These are phyloP conservation scores for Filosporella fistucella DNA, from an alignment of 495 filamentous ascomycete genomes.

Conservation along the genomic window DNA sequence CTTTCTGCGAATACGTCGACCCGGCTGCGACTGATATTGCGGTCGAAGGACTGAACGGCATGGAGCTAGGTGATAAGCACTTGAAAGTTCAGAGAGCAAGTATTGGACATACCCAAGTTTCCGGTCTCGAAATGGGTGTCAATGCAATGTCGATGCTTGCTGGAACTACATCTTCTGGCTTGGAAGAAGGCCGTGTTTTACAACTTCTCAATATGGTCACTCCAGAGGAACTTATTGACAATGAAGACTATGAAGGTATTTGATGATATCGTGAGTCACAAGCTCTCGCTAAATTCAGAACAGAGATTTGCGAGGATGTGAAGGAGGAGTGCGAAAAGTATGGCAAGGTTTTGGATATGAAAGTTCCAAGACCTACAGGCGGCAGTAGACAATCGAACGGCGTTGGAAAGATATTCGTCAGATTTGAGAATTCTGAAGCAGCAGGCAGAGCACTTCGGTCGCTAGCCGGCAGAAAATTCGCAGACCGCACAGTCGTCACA, in stretches of 20 bases:
- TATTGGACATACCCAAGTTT: constrained; percentile 85
- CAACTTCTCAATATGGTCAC: constrained; percentile 98
- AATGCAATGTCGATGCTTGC: constrained; percentile 99
- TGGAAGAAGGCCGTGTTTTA: constrained; percentile 75
- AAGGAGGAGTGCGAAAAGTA: constrained; percentile 89
- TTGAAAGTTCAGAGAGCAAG: constrained; percentile 86
- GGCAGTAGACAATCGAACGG: constrained; percentile 77
- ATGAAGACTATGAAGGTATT: constrained; percentile 88
- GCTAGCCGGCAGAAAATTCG: constrained; percentile 90
- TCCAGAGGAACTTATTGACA: constrained; percentile 87
- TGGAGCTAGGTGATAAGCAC: constrained; percentile 82
- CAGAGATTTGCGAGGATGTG: constrained; percentile 93
- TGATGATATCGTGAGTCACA: not conserved
- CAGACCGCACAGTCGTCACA: constrained; percentile 90
- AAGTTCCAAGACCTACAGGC: constrained; percentile 82
- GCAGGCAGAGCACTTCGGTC: constrained; percentile 81
- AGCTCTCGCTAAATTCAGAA: constrained; percentile 18
- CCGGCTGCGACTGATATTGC: constrained; percentile 72
- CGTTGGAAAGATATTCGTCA: constrained; percentile 97
- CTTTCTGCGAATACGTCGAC: constrained; percentile 93
- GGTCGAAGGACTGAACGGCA: constrained; percentile 85
- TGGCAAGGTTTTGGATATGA: constrained; percentile 76
- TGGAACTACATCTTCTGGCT: constrained; percentile 75
- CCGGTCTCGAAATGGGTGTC: constrained; percentile 89
- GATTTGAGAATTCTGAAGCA: constrained; percentile 73